phyloP scores from a whole-genome alignment of 176 grass and related monocot genomes.

The Secale cereale region DNA sequence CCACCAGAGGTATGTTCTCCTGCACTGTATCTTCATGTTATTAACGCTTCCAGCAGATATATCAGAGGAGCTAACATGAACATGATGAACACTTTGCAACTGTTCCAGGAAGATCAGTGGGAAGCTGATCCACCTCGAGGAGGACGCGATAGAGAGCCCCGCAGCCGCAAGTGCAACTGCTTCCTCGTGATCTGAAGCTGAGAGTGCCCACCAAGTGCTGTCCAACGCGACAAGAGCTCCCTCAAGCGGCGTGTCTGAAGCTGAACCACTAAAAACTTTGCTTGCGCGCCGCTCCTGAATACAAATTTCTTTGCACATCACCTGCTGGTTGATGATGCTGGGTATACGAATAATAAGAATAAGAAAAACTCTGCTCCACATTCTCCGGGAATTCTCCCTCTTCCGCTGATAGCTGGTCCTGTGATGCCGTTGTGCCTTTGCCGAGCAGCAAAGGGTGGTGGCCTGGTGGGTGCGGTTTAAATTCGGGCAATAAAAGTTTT shows the following conservation, averaged over 20 bases:
- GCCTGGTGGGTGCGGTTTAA: background rate
- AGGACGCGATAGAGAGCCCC: slow-evolving; percentile 3
- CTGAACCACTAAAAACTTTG: too few species aligned
- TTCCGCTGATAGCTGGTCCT: background rate
- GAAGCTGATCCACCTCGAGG: slow-evolving; percentile 38
- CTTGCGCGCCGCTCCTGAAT: too few species aligned
- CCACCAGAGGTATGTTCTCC: slow-evolving; percentile 57
- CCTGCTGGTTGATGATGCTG: background rate
- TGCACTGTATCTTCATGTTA: background rate
- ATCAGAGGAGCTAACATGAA: background rate
- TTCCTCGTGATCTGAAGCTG: background rate
- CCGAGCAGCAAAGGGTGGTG: background rate
- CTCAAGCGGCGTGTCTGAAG: too few species aligned
- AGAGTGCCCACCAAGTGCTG: background rate
- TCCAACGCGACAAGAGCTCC: too few species aligned
- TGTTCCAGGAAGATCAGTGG: slow-evolving; percentile 37
- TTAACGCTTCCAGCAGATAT: background rate
- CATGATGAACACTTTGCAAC: background rate
- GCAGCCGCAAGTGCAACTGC: background rate
- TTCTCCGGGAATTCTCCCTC: too few species aligned
- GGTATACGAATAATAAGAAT: background rate
- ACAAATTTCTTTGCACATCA: background rate
- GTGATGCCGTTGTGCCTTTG: background rate
- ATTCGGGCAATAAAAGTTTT: background rate
- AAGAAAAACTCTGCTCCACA: too few species aligned